Percentiles rank a stretch among this genome's conserved stretches.
Conservation (phyloP, 2,329 filamentous ascomycete genomes). For the Stemphylium beticola region DNA sequence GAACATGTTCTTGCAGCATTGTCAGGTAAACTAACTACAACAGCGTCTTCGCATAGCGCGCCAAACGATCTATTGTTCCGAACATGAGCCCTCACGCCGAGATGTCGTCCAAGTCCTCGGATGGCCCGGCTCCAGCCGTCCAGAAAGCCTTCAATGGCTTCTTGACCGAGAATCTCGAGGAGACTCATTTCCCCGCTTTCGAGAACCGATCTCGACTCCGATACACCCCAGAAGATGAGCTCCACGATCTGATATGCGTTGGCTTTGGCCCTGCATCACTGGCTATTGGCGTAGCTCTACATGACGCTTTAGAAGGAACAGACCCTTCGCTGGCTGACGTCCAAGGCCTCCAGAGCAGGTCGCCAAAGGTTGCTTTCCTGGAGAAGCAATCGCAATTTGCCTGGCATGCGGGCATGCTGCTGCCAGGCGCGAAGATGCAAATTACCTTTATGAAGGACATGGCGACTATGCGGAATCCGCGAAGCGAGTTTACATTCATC, state of each 20-base stretch:
- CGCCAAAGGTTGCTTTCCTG: conserved; percentile 81
- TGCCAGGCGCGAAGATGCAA: conserved; percentile 94
- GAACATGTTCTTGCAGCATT: background rate
- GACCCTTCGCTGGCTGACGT: conserved; percentile 40
- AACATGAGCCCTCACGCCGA: conserved; percentile 48
- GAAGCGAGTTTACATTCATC: conserved; percentile 91
- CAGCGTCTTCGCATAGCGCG: background rate
- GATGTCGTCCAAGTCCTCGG: conserved; percentile 22
- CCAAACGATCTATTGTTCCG: background rate
- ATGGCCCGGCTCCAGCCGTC: conserved; percentile 25
- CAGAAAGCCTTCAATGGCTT: conserved; percentile 41
- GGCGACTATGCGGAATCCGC: conserved; percentile 84
- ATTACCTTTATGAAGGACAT: conserved; percentile 98
- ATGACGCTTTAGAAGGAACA: conserved; percentile 67
- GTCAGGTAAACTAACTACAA: conserved; percentile 3
- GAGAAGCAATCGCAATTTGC: conserved; percentile 84
- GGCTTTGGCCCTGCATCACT: conserved; percentile 93
- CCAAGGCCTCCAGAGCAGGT: conserved; percentile 43
- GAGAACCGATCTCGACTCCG: conserved; percentile 56
- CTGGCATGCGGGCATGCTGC: conserved; percentile 95
- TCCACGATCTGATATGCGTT: conserved; percentile 86
- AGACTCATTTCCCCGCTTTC: conserved; percentile 33
- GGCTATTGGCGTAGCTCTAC: conserved; percentile 84
- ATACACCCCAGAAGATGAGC: conserved; percentile 63
- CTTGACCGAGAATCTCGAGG: conserved; percentile 32